phyloP scores from a whole-genome alignment of 169 alveolate species.

The Theileria orientalis region DNA sequence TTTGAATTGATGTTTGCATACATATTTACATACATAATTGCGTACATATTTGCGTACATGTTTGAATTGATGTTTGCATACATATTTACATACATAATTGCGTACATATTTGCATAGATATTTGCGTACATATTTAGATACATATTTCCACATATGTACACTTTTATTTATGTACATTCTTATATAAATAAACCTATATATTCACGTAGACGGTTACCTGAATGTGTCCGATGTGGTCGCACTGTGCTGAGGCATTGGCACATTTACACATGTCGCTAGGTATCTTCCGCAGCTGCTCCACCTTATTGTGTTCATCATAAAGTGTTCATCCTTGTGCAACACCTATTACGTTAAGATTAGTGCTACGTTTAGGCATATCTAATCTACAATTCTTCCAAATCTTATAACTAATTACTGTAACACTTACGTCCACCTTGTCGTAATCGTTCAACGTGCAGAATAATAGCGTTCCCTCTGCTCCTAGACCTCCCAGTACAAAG shows the following conservation, averaged over 20 bases:
- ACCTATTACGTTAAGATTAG: slow-evolving; percentile 1
- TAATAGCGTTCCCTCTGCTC: slow-evolving; percentile 81
- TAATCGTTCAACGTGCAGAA: slow-evolving; percentile 81
- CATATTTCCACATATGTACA: too few species aligned
- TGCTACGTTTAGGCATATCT: neutral
- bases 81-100: too few species aligned
- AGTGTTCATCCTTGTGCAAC: slow-evolving; percentile 83
- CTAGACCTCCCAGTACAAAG: slow-evolving; percentile 81
- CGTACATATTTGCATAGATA: too few species aligned
- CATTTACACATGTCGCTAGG: slow-evolving; percentile 77
- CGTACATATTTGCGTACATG: too few species aligned
- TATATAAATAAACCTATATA: too few species aligned
- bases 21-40: too few species aligned
- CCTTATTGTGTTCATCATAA: slow-evolving; percentile 79
- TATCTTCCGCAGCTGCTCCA: slow-evolving; percentile 89
- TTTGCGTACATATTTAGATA: too few species aligned
- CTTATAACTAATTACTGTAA: neutral
- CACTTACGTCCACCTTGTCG: slow-evolving; percentile 81
- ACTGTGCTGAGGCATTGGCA: slow-evolving; percentile 60
- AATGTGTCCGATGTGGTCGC: slow-evolving; percentile 59
- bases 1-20: too few species aligned
- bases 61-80: too few species aligned
- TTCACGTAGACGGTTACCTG: too few species aligned
- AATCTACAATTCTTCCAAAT: neutral
- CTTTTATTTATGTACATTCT: too few species aligned